These are phyloP conservation scores for Kwoniella sp. DNA, from an alignment of 768 basidiomycete species.

Conservation along the genomic window DNA sequence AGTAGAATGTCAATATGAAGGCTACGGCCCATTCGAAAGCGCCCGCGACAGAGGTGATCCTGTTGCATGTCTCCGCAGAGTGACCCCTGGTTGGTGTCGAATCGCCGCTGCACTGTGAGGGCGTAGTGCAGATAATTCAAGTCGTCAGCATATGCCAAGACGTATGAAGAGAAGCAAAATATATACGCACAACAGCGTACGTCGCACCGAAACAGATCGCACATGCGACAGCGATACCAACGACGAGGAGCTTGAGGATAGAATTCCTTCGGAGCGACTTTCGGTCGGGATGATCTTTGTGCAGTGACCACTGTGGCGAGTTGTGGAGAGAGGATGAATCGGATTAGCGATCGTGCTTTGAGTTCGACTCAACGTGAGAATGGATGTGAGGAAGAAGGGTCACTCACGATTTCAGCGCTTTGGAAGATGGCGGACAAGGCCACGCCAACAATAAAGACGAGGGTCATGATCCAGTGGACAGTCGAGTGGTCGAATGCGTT, in stretches of 20 bases:
- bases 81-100: conserved; percentile 20
- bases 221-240: conserved; percentile 48
- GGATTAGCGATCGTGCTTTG: background rate
- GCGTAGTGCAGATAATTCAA: background rate
- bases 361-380: too few relatives aligned
- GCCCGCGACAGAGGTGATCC: conserved; percentile 52
- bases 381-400: background rate
- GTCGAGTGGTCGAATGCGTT: conserved; percentile 52
- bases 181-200: conserved; percentile 40
- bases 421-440: conserved; percentile 57
- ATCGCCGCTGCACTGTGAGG: conserved; percentile 39
- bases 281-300: conserved; percentile 57
- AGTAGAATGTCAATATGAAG: conserved; percentile 55
- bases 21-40: conserved; percentile 56
- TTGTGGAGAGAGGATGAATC: background rate
- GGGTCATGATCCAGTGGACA: conserved; percentile 52
- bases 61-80: conserved; percentile 46
- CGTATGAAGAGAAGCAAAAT: background rate
- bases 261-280: conserved; percentile 54
- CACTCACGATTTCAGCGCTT: conserved; percentile 52
- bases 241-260: conserved; percentile 56
- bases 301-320: conserved; percentile 45
- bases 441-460: conserved; percentile 56
- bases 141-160: too few relatives aligned
- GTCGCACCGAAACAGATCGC: conserved; percentile 57